Conservation (phyloP, 441 rosid genomes). For the Gossypium trilobum region DNA sequence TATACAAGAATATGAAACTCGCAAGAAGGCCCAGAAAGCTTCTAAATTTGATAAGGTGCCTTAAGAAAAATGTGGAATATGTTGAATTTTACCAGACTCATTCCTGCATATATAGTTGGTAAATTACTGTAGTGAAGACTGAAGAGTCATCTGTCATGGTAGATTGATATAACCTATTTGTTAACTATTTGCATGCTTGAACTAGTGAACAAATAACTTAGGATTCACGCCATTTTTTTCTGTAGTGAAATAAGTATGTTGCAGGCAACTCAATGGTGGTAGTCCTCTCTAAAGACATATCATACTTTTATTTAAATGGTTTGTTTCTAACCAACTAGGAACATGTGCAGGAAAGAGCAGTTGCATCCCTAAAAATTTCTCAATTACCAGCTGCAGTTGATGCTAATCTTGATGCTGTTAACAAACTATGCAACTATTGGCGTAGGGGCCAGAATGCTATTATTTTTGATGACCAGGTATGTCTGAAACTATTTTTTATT, state of each 20-base stretch:
- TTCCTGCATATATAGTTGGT: background rate
- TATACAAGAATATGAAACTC: conserved; percentile 37
- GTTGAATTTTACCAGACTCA: background rate
- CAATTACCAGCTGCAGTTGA: conserved; percentile 25
- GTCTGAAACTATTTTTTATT: background rate
- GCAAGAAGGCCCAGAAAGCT: conserved; percentile 25
- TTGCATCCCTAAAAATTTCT: conserved; percentile 12
- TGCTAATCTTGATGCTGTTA: conserved; percentile 22
- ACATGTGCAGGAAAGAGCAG: conserved; percentile 25
- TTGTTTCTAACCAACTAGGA: conserved; percentile 17
- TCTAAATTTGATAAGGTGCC: conserved; percentile 28
- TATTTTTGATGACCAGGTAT: conserved; percentile 42
- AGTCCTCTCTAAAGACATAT: background rate
- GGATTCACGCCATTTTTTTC: background rate
- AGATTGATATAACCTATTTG: background rate
- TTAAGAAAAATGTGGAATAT: background rate
- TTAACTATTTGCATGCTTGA: background rate
- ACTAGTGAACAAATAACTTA: background rate
- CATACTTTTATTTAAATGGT: background rate
- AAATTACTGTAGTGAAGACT: background rate
- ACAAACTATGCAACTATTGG: conserved; percentile 24
- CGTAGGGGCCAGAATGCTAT: conserved; percentile 31
- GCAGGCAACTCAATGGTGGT: background rate
- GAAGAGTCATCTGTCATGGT: background rate
- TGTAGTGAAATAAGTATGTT: background rate